Evolutionary conservation across 208 protist species (phyloP), one percentile per base, ranked within the genome.

Genomic region (Wallacemonas sp.): DNA sequence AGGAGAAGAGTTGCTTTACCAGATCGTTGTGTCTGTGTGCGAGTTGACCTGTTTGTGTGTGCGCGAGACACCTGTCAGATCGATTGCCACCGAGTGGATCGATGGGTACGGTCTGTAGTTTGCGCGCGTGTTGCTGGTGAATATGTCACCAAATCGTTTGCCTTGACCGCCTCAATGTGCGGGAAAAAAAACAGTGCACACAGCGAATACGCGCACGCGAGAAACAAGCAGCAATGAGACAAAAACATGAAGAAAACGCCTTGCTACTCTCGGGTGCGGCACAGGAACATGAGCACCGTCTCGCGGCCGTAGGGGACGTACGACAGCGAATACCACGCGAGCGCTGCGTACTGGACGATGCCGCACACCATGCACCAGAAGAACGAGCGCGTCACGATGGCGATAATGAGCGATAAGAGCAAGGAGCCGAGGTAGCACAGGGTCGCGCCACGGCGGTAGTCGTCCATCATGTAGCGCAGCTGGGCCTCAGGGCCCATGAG

Each of bases 271-370:
- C 25, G 77, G 5, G 65, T 69, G 5, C 74, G 62, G 36, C 82
- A 74, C 11, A 94, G 16, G 31, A 88, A 79, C 32, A 45, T 66
- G 26, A 78, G 48, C 0, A 92, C 65, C 5, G 77, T 77, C 52
- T 96, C 86, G 20, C 80, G 79, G 14, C 89, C 93, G 57, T 93
- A 95, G 18, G 93, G 93, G 23, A 97, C 77, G 69, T 97, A 97
- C 1, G 89, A 95, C 16, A 97, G 81, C 12, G 84, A 87, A 70
- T 97, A 97, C 93, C 93, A 97, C 54, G 87, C 67, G 11, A 97
- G 65, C 8, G 82, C 79, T 2, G 55, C 57, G 57, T 97, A 97
- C 77, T 97, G 91, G 1, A 93, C 25, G 22, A 95, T 39, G n/a
- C 87, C 84, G 31, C 80, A 92, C 2, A 93, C 23, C 0, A 84